Evolutionary conservation across 305 asterid genomes (phyloP).

Genomic region (Fraxinus platypoda): DNA sequence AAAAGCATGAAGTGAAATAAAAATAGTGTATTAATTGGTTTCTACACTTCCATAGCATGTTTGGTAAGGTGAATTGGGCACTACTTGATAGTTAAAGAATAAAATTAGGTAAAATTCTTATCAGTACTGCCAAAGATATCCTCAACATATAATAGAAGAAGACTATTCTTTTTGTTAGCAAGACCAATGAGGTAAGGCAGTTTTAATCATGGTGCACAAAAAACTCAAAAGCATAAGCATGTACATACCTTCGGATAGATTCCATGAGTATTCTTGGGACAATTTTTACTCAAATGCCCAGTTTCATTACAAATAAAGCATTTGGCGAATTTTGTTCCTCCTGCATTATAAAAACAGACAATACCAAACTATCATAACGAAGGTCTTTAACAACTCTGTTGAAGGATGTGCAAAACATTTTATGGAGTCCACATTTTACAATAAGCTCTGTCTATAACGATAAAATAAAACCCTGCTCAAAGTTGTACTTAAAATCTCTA

Average conservation of each 20-base stretch:
- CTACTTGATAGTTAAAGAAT: background rate
- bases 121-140: background rate
- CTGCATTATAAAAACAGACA: constrained; percentile 45
- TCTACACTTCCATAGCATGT: background rate
- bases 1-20: background rate
- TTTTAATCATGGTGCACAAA: background rate
- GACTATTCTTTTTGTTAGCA: background rate
- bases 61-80: background rate
- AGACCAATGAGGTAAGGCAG: constrained; percentile 1
- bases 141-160: background rate
- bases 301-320: constrained; percentile 88
- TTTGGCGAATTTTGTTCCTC: constrained; percentile 84
- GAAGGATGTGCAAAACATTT: constrained; percentile 8
- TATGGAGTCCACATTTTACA: background rate
- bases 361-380: background rate
- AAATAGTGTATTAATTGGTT: background rate
- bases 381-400: background rate
- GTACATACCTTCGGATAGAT: constrained; percentile 78
- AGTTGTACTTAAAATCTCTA: background rate
- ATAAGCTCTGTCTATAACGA: background rate
- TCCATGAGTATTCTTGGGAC: constrained; percentile 80
- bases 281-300: constrained; percentile 92
- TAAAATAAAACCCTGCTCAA: background rate
- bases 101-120: background rate
- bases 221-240: background rate